Conservation (phyloP, 2,329 filamentous ascomycete species). For the Thelonectria discophora region DNA sequence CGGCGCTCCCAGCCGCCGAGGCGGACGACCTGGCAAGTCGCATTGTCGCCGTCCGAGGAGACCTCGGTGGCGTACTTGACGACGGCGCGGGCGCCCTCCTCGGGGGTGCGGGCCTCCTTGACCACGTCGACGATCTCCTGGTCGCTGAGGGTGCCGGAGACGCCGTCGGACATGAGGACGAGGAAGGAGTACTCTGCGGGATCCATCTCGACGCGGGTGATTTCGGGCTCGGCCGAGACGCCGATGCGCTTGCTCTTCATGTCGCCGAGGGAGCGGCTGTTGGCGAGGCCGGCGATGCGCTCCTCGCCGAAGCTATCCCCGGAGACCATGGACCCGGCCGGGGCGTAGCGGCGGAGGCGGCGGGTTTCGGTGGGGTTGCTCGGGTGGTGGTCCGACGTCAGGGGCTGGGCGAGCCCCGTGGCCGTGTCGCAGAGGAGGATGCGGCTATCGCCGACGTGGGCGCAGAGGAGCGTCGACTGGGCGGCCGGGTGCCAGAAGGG, state of each 20-base stretch:
- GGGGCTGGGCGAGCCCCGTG: slow-evolving; percentile 79
- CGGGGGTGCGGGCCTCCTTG: slow-evolving; percentile 92
- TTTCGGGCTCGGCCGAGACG: slow-evolving; percentile 92
- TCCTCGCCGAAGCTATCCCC: slow-evolving; percentile 95
- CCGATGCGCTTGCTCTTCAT: slow-evolving; percentile 91
- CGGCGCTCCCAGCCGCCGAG: slow-evolving; percentile 76
- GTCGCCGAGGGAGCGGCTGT: slow-evolving; percentile 94
- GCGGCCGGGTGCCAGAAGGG: slow-evolving; percentile 96
- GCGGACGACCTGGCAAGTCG: slow-evolving; percentile 72
- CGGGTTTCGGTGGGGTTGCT: slow-evolving; percentile 85
- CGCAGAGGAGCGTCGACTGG: slow-evolving; percentile 82
- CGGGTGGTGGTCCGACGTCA: slow-evolving; percentile 93
- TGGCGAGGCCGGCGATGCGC: slow-evolving; percentile 90
- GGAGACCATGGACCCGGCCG: slow-evolving; percentile 80
- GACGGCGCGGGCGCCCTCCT: slow-evolving; percentile 80
- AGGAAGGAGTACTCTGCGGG: slow-evolving; percentile 90
- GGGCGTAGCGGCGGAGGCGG: slow-evolving; percentile 83
- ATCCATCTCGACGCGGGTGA: slow-evolving; percentile 78
- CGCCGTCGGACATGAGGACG: slow-evolving; percentile 87
- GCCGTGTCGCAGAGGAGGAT: slow-evolving; percentile 88
- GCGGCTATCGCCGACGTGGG: slow-evolving; percentile 93
- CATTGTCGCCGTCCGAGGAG: slow-evolving; percentile 71
- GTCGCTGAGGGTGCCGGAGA: slow-evolving; percentile 85
- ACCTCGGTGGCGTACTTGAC: slow-evolving; percentile 92
- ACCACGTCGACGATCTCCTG: slow-evolving; percentile 97